phyloP scores from a whole-genome alignment of 2,329 filamentous ascomycete genomes.

The Cryphonectria japonica region DNA sequence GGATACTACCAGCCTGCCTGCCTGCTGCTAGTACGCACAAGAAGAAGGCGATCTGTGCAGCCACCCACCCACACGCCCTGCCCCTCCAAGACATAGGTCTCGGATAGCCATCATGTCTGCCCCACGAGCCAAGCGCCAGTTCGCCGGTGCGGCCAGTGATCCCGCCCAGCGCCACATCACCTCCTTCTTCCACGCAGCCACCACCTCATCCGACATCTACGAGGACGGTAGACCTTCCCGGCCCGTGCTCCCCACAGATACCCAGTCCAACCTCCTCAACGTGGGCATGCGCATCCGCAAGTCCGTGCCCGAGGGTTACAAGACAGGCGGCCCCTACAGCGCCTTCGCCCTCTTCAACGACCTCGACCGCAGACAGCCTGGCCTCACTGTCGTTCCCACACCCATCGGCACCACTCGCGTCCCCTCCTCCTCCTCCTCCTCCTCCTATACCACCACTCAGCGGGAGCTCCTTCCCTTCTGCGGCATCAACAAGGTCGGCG shows the following conservation, averaged over 20 bases:
- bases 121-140: conserved; percentile 63
- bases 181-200: conserved; percentile 55
- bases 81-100: conserved; percentile 10
- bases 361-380: conserved; percentile 30
- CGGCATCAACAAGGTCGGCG: conserved; percentile 76
- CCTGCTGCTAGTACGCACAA: background rate
- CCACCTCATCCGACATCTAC: conserved; percentile 31
- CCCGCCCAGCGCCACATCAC: conserved; percentile 66
- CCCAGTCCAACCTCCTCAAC: conserved; percentile 83
- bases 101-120: conserved; percentile 49
- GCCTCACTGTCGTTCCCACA: conserved; percentile 15
- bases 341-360: conserved; percentile 55
- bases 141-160: conserved; percentile 62
- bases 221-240: conserved; percentile 40
- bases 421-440: conserved; percentile 26
- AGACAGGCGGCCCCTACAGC: conserved; percentile 60
- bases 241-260: conserved; percentile 58
- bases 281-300: conserved; percentile 96
- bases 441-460: conserved; percentile 37
- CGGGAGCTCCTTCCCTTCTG: conserved; percentile 80
- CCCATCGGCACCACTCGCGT: conserved; percentile 33
- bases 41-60: conserved; percentile 13
- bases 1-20: conserved; percentile 13
- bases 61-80: conserved; percentile 3
- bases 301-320: conserved; percentile 91